phyloP scores from a whole-genome alignment of 495 filamentous ascomycete species.

The Penicillium paxilli region DNA sequence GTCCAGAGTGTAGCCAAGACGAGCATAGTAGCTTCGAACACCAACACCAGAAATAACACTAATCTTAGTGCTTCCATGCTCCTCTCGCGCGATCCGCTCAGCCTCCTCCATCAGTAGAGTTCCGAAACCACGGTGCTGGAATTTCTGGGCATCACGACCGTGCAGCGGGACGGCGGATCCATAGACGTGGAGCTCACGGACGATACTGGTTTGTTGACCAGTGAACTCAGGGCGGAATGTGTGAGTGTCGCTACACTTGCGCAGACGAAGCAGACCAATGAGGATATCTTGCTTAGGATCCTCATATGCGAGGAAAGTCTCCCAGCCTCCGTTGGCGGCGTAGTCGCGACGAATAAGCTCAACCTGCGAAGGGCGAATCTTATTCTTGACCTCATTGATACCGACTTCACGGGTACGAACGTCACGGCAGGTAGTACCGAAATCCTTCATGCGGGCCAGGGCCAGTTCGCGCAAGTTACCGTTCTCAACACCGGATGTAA shows the following conservation, averaged over 20 bases:
- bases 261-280: conserved; percentile 84
- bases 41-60: conserved; percentile 95
- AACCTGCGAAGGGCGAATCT: conserved; percentile 93
- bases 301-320: conserved; percentile 96
- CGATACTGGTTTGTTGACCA: conserved; percentile 84
- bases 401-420: conserved; percentile 98
- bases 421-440: conserved; percentile 94
- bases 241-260: conserved; percentile 85
- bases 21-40: conserved; percentile 89
- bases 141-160: conserved; percentile 88
- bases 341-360: conserved; percentile 97
- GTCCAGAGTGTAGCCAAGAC: conserved; percentile 88
- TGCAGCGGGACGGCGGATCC: conserved; percentile 94
- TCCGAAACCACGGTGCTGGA: conserved; percentile 97
- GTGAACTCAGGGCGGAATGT: conserved; percentile 89
- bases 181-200: conserved; percentile 95
- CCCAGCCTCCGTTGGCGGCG: conserved; percentile 92
- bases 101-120: conserved; percentile 98
- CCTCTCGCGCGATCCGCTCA: conserved; percentile 88
- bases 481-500: conserved; percentile 96
- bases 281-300: conserved; percentile 98
- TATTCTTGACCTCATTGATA: conserved; percentile 98
- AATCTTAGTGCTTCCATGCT: conserved; percentile 92
- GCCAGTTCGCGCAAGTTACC: conserved; percentile 94
- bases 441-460: conserved; percentile 95